Evolutionary conservation across 805 yeast genomes (phyloP).

Genomic region (Nematodospora valgi): DNA sequence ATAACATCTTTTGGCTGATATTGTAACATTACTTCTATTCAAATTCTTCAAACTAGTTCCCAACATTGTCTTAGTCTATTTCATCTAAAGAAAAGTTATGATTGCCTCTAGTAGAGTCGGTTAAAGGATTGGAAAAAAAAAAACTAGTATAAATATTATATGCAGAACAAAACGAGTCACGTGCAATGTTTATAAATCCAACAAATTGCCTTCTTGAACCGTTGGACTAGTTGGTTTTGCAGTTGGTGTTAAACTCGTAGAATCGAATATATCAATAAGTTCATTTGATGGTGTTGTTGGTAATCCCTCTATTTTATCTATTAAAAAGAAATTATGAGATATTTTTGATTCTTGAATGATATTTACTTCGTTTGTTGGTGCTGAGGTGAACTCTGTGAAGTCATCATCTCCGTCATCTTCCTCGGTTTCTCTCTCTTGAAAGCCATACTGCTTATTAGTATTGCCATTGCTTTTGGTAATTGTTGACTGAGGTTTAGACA

Average conservation of each 20-base stretch:
- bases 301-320: slow-evolving; percentile 3
- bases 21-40: too few species aligned
- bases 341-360: slow-evolving; percentile 2
- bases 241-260: background rate
- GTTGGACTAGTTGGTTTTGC: background rate
- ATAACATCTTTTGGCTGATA: too few species aligned
- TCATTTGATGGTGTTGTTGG: background rate
- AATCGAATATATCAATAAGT: slow-evolving; percentile 6
- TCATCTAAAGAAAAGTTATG: too few species aligned
- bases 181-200: slow-evolving; percentile 8
- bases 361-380: slow-evolving; percentile 1
- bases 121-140: too few species aligned
- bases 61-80: too few species aligned
- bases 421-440: background rate
- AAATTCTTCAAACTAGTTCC: too few species aligned
- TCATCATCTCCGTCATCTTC: slow-evolving; percentile 15
- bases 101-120: too few species aligned
- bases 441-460: too few species aligned
- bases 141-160: too few species aligned
- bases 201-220: slow-evolving; percentile 4
- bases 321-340: slow-evolving; percentile 5
- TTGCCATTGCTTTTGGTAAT: too few species aligned
- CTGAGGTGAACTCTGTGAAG: slow-evolving; percentile 20
- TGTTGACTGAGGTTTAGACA: too few species aligned
- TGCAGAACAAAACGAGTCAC: too few species aligned